Evolutionary conservation across 2,329 filamentous ascomycete genomes (phyloP), one percentile per base, ranked within the genome.

Genomic region (Aspergillus sergii): DNA sequence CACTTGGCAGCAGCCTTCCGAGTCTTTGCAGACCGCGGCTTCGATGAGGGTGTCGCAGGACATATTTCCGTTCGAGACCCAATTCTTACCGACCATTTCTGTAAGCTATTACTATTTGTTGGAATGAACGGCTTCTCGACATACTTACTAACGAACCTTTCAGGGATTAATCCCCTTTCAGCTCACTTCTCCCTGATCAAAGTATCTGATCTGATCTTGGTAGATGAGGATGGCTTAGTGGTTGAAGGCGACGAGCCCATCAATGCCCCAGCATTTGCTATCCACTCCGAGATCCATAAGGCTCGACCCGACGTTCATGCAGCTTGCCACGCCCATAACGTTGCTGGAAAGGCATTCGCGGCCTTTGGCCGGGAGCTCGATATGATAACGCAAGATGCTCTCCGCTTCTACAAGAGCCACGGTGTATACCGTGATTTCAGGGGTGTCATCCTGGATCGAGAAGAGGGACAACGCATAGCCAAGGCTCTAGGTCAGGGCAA

Each of bases 401-500:
- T 85, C 89, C 7, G 87, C 85, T 84, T 92, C 65, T 86, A 90
- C 74, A 83, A 87, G 28, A 84, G 53, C 4, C 66, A 66, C 34
- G 58, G 53, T 19, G 61, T 68, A 1, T 68, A 68, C 34, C 51
- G 48, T 1, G 63, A 64, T n/a, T 68, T 66, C 19, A 62, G 62
- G 7, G 65, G 66, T 0, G 60, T 67, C 6, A 88, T 90, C 0
- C 81, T 90, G 41, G 83, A 79, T 1, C 81, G 81, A 21, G 86
- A 86, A 62, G 90, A 93, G 73, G 90, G 89, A 1, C 78, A 83
- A 68, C 81, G 84, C 48, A 87, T 93, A 65, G 89, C 89, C 2
- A 79, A 79, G 12, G 85, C 89, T 0, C 79, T 93, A 1, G 89
- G 89, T 0, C 28, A 50, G 2, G 90, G 83, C 26, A 86, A 85